Evolutionary conservation across 495 filamentous ascomycete genomes (phyloP), one percentile per base, ranked within the genome.

Genomic region (Podospora didyma): DNA sequence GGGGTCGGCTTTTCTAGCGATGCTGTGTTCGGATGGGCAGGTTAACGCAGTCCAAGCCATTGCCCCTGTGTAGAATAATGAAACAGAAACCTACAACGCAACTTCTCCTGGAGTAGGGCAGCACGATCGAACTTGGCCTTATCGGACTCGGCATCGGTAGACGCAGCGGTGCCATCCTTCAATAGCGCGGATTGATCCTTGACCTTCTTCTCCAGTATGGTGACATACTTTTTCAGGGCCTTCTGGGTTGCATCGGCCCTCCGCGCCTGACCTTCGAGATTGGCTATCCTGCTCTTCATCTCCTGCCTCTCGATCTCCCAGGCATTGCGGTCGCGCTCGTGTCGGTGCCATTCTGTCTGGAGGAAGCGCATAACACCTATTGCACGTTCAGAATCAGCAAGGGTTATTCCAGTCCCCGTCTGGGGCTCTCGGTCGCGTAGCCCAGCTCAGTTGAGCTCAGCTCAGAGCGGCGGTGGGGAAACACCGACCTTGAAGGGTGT

Each of bases 221-320:
- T 79, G 53, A 98, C 88, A 69, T 96, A 92, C 73, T 90, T 92
- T 58, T 88, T 88, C 46, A 96, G 74, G 14, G 88, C 88, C 71
- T 93, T 92, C 53, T 96, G 90, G 56, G 92, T 75, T 55, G 88
- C 86, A 72, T 95, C 95, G 48, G 87, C 85, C 49, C 89, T 89
- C 48, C 92, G 80, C 20, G 87, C 80, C 50, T 95, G 90, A 53
- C 94, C 94, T 68, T 98, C 94, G 59, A 97, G 79, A 65, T 88
- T 86, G n/a, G 92, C 94, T 73, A 98, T 97, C 69, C 93, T 86
- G 59, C 89, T 91, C 74, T 96, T 97, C 94, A 98, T 98, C 78
- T 97, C 94, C 57, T 95, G 94, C 67, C 90, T 86, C 74, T 98
- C 94, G 68, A 98, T 98, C 67, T 97, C 94, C 94, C 94, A 99